phyloP scores from a whole-genome alignment of 1,139 yeast species.

The Sugiyamaella castrensis region DNA sequence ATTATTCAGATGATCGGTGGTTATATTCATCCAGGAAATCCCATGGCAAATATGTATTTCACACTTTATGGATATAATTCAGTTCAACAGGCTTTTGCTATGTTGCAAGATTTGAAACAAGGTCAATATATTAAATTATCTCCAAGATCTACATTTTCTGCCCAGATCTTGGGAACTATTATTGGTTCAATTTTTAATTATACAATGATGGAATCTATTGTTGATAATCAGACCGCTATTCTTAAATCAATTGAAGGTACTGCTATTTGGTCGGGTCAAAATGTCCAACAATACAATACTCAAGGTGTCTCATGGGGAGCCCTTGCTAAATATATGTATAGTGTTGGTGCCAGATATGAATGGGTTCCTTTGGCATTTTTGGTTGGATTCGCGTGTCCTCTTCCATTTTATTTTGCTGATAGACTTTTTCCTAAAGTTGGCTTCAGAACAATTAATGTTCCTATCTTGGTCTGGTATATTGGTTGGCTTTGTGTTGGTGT shows the following conservation, averaged over 20 bases:
- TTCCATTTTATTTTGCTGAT: constrained; percentile 31
- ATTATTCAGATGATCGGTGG: constrained; percentile 49
- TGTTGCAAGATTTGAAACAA: constrained; percentile 48
- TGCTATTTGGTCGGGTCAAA: constrained; percentile 37
- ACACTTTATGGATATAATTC: constrained; percentile 30
- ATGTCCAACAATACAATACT: constrained; percentile 36
- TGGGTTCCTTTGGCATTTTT: constrained; percentile 32
- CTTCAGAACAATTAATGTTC: constrained; percentile 29
- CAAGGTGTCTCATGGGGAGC: constrained; percentile 38
- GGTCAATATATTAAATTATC: constrained; percentile 52
- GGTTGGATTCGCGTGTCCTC: constrained; percentile 30
- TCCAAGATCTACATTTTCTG: constrained; percentile 45
- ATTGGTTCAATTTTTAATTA: constrained; percentile 32
- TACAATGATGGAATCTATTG: constrained; percentile 35
- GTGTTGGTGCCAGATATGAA: constrained; percentile 30
- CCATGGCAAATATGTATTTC: constrained; percentile 39
- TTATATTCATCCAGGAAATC: constrained; percentile 50
- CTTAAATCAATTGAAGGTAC: constrained; percentile 33
- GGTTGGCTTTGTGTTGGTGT: constrained; percentile 37
- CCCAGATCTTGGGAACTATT: constrained; percentile 45
- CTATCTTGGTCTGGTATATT: constrained; percentile 31
- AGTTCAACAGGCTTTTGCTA: constrained; percentile 27
- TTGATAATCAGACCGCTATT: constrained; percentile 28
- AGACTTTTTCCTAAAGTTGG: constrained; percentile 31
- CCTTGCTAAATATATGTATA: constrained; percentile 33